Base-by-base conservation (phyloP, 345 rosid genomes). In the Corchorus capsularis region DNA sequence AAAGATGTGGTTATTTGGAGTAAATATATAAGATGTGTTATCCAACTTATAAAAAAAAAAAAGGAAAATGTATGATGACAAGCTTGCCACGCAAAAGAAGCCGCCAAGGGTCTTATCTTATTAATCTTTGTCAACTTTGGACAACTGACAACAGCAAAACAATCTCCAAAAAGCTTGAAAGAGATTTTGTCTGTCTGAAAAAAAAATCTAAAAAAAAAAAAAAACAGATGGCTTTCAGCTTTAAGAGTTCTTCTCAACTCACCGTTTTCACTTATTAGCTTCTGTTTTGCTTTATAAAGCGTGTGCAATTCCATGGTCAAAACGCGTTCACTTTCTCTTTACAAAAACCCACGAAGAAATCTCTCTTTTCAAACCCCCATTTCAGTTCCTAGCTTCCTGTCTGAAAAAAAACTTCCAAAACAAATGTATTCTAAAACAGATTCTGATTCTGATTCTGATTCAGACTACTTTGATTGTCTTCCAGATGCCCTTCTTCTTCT, bases 401-500 rank as follows among this genome's bases (percentile, higher is more conserved):
- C 9, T 32, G 34, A 27, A 27, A 27, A 27, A 27, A 27, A 27
- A 27, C 27, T 37, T 45, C 15, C 43, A 13, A 3, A 27, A 14
- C 20, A 37, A 53, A 69, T 53, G 73, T 52, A 10, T 11, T 17
- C 12, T n/a, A 17, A 52, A 52, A 2, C 22, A 4, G 46, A 69
- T 50, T 45, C 52, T 34, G 60, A 52, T 49, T 45, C 52, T 34
- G 60, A 52, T 49, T 49, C 45, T 1, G 8, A 45, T 45, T 45
- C 10, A 35, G 80, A 77, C 1, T 17, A 73, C 20, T 80, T 77
- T 16, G 83, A 80, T 68, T n/a, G 75, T 6, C 63, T 80, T 11
- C 78, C 83, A 17, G 83, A 77, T 75, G 62, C 70, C 3, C 41
- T 80, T n/a, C 32, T 80, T 20, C 77, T 77, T 22, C 60, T 73